Evolutionary conservation across 2,329 filamentous ascomycete species (phyloP).

Genomic region (Neonectria sp.): DNA sequence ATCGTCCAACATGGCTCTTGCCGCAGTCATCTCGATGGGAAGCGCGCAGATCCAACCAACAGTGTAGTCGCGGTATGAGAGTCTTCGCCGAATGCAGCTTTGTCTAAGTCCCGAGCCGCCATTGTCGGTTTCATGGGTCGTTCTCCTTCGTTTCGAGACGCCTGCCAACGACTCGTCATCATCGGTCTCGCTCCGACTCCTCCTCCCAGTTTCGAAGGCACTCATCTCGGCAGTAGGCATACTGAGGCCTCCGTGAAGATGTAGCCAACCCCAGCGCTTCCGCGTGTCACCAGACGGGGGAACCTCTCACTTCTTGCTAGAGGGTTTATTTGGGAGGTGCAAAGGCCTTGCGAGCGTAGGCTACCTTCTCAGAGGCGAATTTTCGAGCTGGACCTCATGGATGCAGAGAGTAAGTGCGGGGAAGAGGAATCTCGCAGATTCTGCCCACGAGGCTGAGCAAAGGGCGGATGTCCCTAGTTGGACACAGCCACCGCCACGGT

Average conservation of each 20-base stretch:
- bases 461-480: neutral
- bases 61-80: conserved; percentile 21
- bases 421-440: neutral
- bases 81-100: neutral
- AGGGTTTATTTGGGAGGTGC: neutral
- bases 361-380: neutral
- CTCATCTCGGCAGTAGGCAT: conserved; percentile 3
- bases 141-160: conserved; percentile 6
- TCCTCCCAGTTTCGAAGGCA: neutral
- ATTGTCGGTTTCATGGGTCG: neutral
- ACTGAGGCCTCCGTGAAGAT: neutral
- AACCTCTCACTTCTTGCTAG: neutral
- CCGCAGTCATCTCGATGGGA: conserved; percentile 29
- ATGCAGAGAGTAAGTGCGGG: conserved; percentile 5
- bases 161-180: neutral
- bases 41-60: conserved; percentile 40
- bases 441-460: neutral
- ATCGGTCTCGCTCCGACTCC: neutral
- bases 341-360: neutral
- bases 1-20: conserved; percentile 32
- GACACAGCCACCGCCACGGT: conserved; percentile 4
- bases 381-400: neutral
- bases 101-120: neutral
- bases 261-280: neutral
- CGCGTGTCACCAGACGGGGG: neutral